Evolutionary conservation across 371 early-diverging fungal genomes (phyloP), one percentile per base, ranked within the genome.

Genomic region (Haplosporangium sp.): DNA sequence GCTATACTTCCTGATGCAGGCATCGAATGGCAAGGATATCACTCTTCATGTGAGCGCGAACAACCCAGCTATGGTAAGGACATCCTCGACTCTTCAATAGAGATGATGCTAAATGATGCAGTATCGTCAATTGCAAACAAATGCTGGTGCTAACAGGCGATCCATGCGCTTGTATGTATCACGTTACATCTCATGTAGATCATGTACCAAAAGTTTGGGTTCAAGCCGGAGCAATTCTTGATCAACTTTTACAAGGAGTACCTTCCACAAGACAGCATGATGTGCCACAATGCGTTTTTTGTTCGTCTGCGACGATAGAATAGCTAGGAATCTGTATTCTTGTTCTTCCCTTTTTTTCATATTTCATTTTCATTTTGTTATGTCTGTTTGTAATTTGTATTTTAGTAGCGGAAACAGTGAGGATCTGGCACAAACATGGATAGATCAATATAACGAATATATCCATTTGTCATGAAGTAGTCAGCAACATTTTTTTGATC

Each of bases 31-130:
- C 40, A 92, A 92, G 74, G 98, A 98, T 69, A 85, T 97, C 29
- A 96, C 95, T 0, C 86, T 98, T 46, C 98, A 98, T 83, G 98
- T 98, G 5, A 93, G 94, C 37, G 96, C 97, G 4, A 95, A 92
- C 59, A 98, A 97, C 64, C 89, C 87, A 46, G 97, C 98, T n/a
- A 93, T 96, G 96, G 91, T 95, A 83, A 56, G 74, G 37, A 47
- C n/a, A n/a, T n/a, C n/a, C n/a, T n/a, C n/a, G n/a, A n/a, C n/a
- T n/a, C n/a, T n/a, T n/a, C n/a, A n/a, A n/a, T n/a, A n/a, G n/a
- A n/a, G n/a, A n/a, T n/a, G n/a, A n/a, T n/a, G n/a, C n/a, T n/a
- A n/a, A n/a, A n/a, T n/a, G n/a, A n/a, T n/a, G n/a, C n/a, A n/a
- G n/a, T n/a, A n/a, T n/a, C n/a, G n/a, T n/a, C n/a, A n/a, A n/a